Evolutionary conservation across 352 stramenopile species (phyloP).

Genomic region (Phytophthora podocarpi): DNA sequence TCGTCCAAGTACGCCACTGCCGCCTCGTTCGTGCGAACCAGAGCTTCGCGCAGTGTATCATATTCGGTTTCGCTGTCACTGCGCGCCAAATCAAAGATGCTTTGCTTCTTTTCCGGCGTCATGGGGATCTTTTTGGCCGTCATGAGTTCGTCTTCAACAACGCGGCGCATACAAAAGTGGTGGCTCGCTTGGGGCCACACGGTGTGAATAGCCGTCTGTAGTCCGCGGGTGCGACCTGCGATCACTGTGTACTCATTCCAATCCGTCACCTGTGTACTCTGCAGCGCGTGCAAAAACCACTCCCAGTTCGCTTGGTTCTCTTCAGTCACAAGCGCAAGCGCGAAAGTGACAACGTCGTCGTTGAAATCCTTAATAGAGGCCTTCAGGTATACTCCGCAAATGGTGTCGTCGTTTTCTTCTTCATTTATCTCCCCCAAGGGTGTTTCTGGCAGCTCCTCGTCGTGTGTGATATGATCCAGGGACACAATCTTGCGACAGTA

Average conservation of each 20-base stretch:
- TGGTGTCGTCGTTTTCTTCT: slow-evolving; percentile 67
- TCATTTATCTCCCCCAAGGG: slow-evolving; percentile 48
- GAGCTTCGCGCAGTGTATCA: slow-evolving; percentile 57
- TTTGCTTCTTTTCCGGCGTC: slow-evolving; percentile 68
- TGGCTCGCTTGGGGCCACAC: slow-evolving; percentile 66
- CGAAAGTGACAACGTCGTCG: slow-evolving; percentile 68
- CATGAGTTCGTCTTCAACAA: slow-evolving; percentile 76
- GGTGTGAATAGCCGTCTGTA: slow-evolving; percentile 54
- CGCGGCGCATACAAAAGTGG: slow-evolving; percentile 73
- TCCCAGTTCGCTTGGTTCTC: slow-evolving; percentile 78
- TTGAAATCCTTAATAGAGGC: slow-evolving; percentile 79
- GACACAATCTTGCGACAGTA: slow-evolving; percentile 67
- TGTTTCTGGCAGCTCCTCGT: slow-evolving; percentile 44
- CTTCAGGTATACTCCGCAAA: slow-evolving; percentile 79
- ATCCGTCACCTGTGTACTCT: slow-evolving; percentile 43
- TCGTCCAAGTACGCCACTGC: slow-evolving; percentile 59
- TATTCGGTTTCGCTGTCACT: slow-evolving; percentile 78
- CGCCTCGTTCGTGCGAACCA: slow-evolving; percentile 58
- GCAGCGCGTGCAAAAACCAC: slow-evolving; percentile 68
- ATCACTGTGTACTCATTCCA: slow-evolving; percentile 79
- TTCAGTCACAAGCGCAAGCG: slow-evolving; percentile 65
- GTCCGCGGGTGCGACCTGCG: slow-evolving; percentile 54
- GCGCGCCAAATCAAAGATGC: slow-evolving; percentile 69
- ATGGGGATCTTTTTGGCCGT: slow-evolving; percentile 63
- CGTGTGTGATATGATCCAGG: slow-evolving; percentile 58